phyloP scores from a whole-genome alignment of 805 yeast species.

The Lachancea dasiensis region DNA sequence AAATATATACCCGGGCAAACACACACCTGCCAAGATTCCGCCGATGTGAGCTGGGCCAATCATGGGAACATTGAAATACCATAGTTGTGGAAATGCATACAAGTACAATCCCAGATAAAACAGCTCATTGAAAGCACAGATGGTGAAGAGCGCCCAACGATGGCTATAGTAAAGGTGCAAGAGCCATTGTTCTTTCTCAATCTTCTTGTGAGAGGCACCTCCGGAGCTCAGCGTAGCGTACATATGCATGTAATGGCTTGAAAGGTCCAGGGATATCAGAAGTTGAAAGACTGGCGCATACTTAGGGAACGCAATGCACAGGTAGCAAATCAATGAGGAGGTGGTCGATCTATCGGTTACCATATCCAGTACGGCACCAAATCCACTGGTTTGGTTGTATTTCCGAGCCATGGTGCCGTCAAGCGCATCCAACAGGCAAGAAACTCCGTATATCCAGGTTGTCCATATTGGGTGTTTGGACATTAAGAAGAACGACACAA shows the following conservation, averaged over 20 bases:
- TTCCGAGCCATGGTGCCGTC: conserved; percentile 94
- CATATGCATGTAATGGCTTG: conserved; percentile 98
- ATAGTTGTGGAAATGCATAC: conserved; percentile 46
- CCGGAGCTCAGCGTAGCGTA: conserved; percentile 85
- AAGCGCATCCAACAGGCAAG: conserved; percentile 90
- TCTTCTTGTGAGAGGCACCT: conserved; percentile 73
- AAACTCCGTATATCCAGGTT: conserved; percentile 69
- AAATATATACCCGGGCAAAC: conserved; percentile 83
- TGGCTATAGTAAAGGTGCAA: conserved; percentile 83
- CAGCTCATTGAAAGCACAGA: conserved; percentile 89
- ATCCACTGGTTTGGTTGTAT: conserved; percentile 80
- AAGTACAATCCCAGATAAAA: conserved; percentile 88
- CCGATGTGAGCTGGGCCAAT: conserved; percentile 48
- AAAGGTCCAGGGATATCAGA: conserved; percentile 76
- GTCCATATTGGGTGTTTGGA: conserved; percentile 75
- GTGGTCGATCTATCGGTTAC: conserved; percentile 98
- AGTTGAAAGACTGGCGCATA: conserved; percentile 59
- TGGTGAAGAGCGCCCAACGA: conserved; percentile 72
- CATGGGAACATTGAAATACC: conserved; percentile 14
- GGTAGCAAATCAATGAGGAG: conserved; percentile 80
- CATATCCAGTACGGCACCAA: conserved; percentile 98
- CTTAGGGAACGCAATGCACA: conserved; percentile 74
- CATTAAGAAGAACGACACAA: conserved; percentile 79
- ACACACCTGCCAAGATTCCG: conserved; percentile 47
- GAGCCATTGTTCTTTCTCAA: conserved; percentile 65